phyloP scores from a whole-genome alignment of 345 rosid genomes.

The Abelmoschus esculentus region DNA sequence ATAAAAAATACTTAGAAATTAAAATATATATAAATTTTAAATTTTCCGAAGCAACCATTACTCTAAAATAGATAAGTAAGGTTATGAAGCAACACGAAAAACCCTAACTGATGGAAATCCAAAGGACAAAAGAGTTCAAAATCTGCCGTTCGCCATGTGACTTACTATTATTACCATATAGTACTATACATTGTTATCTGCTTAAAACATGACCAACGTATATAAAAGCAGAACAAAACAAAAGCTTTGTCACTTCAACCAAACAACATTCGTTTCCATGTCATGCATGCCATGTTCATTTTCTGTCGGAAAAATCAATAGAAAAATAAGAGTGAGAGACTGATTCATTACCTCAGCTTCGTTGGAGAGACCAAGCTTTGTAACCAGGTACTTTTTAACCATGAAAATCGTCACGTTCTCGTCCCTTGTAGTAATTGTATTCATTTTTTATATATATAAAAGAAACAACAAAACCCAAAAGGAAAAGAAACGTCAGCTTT shows the following conservation, averaged over 20 bases:
- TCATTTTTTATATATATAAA: neutral
- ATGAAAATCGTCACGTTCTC: slow-evolving; percentile 31
- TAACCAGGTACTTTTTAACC: slow-evolving; percentile 35
- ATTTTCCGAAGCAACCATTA: too few species aligned
- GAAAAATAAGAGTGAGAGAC: neutral
- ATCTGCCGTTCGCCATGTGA: neutral
- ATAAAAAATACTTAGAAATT: too few species aligned
- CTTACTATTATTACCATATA: neutral
- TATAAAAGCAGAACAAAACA: too few species aligned
- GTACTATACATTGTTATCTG: too few species aligned
- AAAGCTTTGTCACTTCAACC: slow-evolving; percentile 9
- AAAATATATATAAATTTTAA: too few species aligned
- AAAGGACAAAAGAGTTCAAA: neutral
- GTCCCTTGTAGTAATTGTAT: slow-evolving; percentile 16
- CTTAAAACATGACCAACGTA: neutral
- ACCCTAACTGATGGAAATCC: neutral
- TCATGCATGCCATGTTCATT: slow-evolving; percentile 12
- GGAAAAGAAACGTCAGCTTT: slow-evolving; percentile 26
- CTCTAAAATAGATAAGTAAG: too few species aligned
- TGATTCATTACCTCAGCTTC: slow-evolving; percentile 29
- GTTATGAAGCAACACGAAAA: neutral
- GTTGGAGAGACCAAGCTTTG: slow-evolving; percentile 37
- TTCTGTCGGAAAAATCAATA: neutral
- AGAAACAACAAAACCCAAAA: slow-evolving; percentile 19
- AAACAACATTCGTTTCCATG: slow-evolving; percentile 15